Base-by-base conservation (phyloP, 2,329 filamentous ascomycete species). In the Aureobasidium sp. region DNA sequence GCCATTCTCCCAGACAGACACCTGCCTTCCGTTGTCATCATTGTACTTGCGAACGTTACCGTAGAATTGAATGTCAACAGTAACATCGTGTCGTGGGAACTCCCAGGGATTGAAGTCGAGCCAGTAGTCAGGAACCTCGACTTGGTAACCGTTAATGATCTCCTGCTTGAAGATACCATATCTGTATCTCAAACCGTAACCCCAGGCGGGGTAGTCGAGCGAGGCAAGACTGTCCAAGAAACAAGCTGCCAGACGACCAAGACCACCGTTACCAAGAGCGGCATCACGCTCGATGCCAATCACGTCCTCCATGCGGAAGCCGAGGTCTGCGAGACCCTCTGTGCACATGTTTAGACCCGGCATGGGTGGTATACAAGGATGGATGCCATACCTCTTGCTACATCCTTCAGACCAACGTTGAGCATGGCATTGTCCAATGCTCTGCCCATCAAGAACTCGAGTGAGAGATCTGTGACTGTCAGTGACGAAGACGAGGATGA, bases 21-120 rank as follows among this genome's bases (percentile, higher is more conserved):
- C 76, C 1, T 84, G 81, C 77, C 90, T 96, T 67, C 93, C 94
- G 63, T 87, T 82, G 13, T 87, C 85, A 67, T 95, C 87, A 79
- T 78, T 78, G 68, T 80, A 82, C 75, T 92, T 95, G 72, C 82
- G 83, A 62, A 96, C 92, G 66, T 86, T 79, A 36, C 94, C 94
- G 69, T 93, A 97, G 80, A 99, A 99, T 81, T 97, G 92, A 64
- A 99, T 91, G 76, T 97, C 90, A 27, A 99, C 92, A 1, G 89
- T 92, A 65, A 99, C 89, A 73, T 99, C 94, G 74, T 97, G 91
- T 67, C 94, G 84, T 46, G 92, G 92, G 71, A 97, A 99, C 74
- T 99, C 94, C 94, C 94, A 99, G 0, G 94, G 94, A 76, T 99
- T 99, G 77, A 97, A 97, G 74, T 97, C 94, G 60, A 99, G 85